Conservation (phyloP, 495 filamentous ascomycete species). For the Aspergillus sparsus region DNA sequence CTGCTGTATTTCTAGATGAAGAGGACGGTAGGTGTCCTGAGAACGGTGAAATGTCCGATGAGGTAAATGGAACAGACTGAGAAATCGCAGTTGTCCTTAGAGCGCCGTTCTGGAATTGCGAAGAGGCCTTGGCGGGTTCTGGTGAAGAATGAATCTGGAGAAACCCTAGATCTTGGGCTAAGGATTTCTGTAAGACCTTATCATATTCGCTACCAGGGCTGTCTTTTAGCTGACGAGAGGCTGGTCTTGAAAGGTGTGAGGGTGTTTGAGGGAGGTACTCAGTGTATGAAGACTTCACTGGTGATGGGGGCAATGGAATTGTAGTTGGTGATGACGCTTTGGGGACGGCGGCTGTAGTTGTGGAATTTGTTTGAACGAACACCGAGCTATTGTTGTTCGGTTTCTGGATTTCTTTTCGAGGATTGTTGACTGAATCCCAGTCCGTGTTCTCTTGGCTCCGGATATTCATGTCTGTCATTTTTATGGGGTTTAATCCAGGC, state of each 20-base stretch:
- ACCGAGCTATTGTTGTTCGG: slow-evolving; percentile 19
- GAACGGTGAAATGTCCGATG: slow-evolving; percentile 57
- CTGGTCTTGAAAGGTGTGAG: slow-evolving; percentile 39
- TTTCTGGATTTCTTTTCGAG: slow-evolving; percentile 29
- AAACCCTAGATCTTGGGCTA: slow-evolving; percentile 60
- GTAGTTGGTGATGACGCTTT: slow-evolving; percentile 54
- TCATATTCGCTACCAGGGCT: slow-evolving; percentile 56
- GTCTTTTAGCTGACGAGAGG: slow-evolving; percentile 31
- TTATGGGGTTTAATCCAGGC: slow-evolving; percentile 64
- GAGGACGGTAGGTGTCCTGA: slow-evolving; percentile 36
- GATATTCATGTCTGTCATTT: slow-evolving; percentile 70
- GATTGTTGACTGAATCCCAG: slow-evolving; percentile 46
- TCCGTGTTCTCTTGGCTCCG: slow-evolving; percentile 50
- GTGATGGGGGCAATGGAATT: slow-evolving; percentile 58
- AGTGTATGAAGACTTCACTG: slow-evolving; percentile 37
- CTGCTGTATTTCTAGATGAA: slow-evolving; percentile 35
- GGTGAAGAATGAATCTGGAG: slow-evolving; percentile 39
- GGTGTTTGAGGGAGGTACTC: slow-evolving; percentile 49
- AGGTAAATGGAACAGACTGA: slow-evolving; percentile 18
- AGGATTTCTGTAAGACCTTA: slow-evolving; percentile 57
- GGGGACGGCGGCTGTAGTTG: slow-evolving; percentile 14
- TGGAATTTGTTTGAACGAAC: slow-evolving; percentile 21
- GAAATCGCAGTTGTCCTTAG: slow-evolving; percentile 33
- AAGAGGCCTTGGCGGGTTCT: slow-evolving; percentile 19
- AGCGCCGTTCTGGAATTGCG: slow-evolving; percentile 23